These are phyloP conservation scores for Odontarrhena argentea DNA, from an alignment of 345 rosid species.

Conservation along the genomic window DNA sequence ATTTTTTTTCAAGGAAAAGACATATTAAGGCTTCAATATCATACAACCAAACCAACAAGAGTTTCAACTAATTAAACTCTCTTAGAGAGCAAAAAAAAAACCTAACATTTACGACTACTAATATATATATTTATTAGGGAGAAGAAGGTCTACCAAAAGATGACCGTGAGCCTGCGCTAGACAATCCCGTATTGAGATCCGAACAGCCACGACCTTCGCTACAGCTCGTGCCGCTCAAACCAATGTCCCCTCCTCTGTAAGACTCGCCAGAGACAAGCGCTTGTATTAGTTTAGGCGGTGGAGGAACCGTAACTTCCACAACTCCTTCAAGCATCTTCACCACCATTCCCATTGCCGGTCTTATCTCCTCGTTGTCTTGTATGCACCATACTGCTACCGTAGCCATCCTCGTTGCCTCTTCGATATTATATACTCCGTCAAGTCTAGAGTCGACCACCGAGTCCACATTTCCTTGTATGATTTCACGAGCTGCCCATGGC, in stretches of 20 bases:
- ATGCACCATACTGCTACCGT: constrained; percentile 78
- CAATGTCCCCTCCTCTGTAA: constrained; percentile 54
- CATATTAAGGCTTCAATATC: constrained; percentile 5
- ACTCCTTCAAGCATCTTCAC: constrained; percentile 79
- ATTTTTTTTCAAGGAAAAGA: background rate
- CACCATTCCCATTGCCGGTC: constrained; percentile 73
- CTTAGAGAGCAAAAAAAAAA: constrained; percentile 31
- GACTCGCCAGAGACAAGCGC: constrained; percentile 82
- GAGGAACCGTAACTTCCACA: constrained; percentile 60
- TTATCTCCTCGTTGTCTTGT: constrained; percentile 63
- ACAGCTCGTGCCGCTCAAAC: constrained; percentile 41
- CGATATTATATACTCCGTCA: constrained; percentile 46
- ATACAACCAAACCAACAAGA: constrained; percentile 23
- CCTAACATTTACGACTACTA: constrained; percentile 2
- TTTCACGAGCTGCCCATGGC: constrained; percentile 81
- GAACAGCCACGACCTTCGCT: constrained; percentile 44
- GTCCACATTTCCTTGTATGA: constrained; percentile 59
- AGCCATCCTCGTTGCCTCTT: constrained; percentile 64
- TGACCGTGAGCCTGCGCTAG: constrained; percentile 53
- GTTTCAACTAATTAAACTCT: constrained; percentile 15
- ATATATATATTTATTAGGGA: constrained; percentile 26
- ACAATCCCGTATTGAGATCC: constrained; percentile 45
- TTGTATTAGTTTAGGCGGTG: constrained; percentile 78
- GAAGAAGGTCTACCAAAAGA: constrained; percentile 50
- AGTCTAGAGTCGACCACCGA: constrained; percentile 55